Evolutionary conservation across 176 grass and related monocot genomes (phyloP).

Genomic region (Zizania latifolia): DNA sequence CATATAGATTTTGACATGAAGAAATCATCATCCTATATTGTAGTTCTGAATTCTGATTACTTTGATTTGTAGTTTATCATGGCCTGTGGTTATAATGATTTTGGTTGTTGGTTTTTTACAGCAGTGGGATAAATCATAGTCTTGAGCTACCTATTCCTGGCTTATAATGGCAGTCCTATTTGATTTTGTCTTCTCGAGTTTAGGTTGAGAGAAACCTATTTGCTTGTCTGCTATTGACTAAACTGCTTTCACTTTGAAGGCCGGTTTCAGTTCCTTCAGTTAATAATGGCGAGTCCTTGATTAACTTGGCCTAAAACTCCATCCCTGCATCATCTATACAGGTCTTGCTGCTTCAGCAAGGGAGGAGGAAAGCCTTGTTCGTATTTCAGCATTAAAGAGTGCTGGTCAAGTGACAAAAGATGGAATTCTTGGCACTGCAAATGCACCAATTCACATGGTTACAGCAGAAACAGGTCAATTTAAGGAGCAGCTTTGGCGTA

Average conservation of each 20-base stretch:
- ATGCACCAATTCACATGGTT: slow-evolving; percentile 94
- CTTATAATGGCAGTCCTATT: neutral
- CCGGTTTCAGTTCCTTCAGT: neutral
- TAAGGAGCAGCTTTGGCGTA: slow-evolving; percentile 96
- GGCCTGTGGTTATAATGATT: neutral
- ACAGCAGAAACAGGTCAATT: slow-evolving; percentile 95
- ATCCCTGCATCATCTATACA: slow-evolving; percentile 32
- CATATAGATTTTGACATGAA: slow-evolving; percentile 11
- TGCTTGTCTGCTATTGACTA: neutral
- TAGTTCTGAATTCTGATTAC: slow-evolving; percentile 15
- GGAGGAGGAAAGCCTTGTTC: slow-evolving; percentile 55
- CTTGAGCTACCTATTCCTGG: neutral
- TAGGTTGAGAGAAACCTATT: neutral
- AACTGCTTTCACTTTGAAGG: neutral
- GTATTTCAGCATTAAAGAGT: slow-evolving; percentile 48
- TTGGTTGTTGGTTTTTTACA: neutral
- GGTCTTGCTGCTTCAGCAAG: slow-evolving; percentile 52
- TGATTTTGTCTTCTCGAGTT: neutral
- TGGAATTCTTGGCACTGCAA: slow-evolving; percentile 79
- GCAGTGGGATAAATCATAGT: neutral
- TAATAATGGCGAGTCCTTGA: neutral
- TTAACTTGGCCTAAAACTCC: neutral
- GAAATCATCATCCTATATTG: neutral
- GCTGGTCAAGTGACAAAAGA: slow-evolving; percentile 65
- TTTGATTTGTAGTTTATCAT: slow-evolving; percentile 10